phyloP scores from a whole-genome alignment of 805 yeast species.

The Alloascoidea africana region DNA sequence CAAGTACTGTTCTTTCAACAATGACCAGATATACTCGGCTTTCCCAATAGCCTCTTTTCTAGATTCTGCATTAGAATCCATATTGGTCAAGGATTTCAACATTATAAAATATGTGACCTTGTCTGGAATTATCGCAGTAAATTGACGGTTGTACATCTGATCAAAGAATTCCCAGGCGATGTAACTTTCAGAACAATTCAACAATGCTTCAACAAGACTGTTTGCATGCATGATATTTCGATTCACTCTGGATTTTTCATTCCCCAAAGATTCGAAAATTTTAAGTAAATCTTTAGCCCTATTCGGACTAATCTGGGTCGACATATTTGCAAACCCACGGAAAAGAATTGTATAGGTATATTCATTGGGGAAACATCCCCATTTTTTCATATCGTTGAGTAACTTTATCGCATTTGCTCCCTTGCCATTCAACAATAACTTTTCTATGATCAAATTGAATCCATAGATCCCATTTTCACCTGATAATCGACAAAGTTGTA shows the following conservation, averaged over 20 bases:
- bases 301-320: neutral
- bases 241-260: neutral
- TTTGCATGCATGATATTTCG: neutral
- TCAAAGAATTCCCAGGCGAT: neutral
- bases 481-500: neutral
- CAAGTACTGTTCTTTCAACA: neutral
- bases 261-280: neutral
- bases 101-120: neutral
- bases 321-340: slow-evolving; percentile 24
- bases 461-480: neutral
- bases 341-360: slow-evolving; percentile 31
- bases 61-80: neutral
- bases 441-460: neutral
- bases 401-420: slow-evolving; percentile 43
- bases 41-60: neutral
- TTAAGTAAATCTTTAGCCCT: neutral
- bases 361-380: slow-evolving; percentile 40
- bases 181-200: neutral
- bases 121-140: neutral
- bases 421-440: slow-evolving; percentile 23
- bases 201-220: neutral
- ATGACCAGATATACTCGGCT: neutral
- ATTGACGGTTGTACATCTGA: neutral
- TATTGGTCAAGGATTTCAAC: neutral
- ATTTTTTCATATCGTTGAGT: slow-evolving; percentile 40